Evolutionary conservation across 306 rosid genomes (phyloP).

Genomic region (Fragaria nilgerrensis): DNA sequence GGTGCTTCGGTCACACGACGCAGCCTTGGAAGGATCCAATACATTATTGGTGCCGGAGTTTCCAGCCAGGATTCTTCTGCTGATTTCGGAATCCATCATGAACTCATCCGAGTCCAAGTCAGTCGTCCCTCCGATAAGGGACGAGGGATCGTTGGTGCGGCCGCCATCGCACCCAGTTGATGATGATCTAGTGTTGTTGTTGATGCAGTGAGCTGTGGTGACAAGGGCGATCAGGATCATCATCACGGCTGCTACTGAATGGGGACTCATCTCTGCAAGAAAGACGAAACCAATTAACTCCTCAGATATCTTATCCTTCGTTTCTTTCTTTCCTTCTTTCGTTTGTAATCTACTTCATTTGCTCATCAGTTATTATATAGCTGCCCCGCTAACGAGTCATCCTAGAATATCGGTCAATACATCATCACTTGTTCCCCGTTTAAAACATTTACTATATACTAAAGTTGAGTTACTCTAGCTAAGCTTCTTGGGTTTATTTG

Average conservation of each 20-base stretch:
- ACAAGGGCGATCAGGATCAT: neutral
- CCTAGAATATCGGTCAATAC: neutral
- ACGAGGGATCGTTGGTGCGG: neutral
- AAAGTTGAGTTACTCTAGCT: no score
- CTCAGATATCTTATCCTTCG: neutral
- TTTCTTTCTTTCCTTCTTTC: neutral
- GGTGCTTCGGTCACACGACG: neutral
- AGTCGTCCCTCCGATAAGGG: neutral
- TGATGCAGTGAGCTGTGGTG: neutral
- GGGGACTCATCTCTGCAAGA: neutral
- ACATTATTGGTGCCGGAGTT: neutral
- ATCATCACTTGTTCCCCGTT: neutral
- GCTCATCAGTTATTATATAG: neutral
- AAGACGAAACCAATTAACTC: neutral
- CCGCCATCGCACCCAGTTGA: neutral
- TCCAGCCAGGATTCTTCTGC: neutral
- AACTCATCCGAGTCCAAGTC: neutral
- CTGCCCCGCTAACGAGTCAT: neutral
- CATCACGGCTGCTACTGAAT: neutral
- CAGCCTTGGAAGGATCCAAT: neutral
- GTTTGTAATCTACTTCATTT: neutral
- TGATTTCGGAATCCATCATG: conserved; percentile 8
- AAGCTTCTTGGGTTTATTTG: no score
- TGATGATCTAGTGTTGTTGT: neutral
- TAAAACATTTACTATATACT: no score